Evolutionary conservation across 306 rosid species (phyloP).

Genomic region (Vigna nakashimae): DNA sequence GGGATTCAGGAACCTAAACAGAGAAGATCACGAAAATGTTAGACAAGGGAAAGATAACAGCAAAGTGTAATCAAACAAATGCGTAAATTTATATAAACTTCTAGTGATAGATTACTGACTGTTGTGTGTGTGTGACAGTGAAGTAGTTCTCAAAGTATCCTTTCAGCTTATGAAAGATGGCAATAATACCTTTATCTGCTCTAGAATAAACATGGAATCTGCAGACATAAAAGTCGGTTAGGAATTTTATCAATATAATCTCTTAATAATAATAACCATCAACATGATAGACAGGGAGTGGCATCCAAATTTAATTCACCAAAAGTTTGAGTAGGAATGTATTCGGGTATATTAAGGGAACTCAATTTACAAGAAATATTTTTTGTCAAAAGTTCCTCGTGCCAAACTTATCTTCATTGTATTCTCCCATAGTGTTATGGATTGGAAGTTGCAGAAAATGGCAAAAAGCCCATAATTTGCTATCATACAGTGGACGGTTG

Average conservation of each 20-base stretch:
- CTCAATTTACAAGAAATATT: neutral
- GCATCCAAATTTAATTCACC: conserved; percentile 15
- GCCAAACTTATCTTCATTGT: too few species aligned
- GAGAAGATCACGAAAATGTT: neutral
- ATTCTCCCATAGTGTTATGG: too few species aligned
- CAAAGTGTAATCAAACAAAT: neutral
- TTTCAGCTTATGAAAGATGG: conserved; percentile 1
- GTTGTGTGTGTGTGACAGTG: neutral
- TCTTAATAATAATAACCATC: neutral
- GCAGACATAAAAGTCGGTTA: conserved; percentile 38
- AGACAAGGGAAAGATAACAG: conserved; percentile 1
- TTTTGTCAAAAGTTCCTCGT: too few species aligned
- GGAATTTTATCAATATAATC: conserved; percentile 12
- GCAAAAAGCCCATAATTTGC: too few species aligned
- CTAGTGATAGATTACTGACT: neutral
- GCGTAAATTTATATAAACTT: neutral
- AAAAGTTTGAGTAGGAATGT: conserved; percentile 3
- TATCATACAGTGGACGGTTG: too few species aligned
- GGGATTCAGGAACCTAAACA: conserved; percentile 45
- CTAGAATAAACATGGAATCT: conserved; percentile 38
- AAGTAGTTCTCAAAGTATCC: conserved; percentile 6
- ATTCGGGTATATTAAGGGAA: conserved; percentile 7
- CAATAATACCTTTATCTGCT: conserved; percentile 41
- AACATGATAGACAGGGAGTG: conserved; percentile 7
- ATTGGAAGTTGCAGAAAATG: too few species aligned